phyloP scores from a whole-genome alignment of 2,329 filamentous ascomycete genomes.

The Beauveria pseudobassiana region DNA sequence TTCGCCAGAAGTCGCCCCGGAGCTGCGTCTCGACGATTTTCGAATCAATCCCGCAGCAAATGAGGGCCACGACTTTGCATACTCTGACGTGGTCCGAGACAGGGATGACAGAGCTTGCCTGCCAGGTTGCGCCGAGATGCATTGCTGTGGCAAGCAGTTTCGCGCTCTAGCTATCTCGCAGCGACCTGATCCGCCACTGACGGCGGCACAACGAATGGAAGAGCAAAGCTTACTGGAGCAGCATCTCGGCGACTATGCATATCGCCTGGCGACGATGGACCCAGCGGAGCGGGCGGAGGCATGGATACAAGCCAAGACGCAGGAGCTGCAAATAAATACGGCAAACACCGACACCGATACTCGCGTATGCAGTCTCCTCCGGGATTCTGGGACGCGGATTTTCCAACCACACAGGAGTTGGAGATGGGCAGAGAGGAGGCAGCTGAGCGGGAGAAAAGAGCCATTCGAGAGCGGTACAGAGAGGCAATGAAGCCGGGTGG shows the following conservation, averaged over 20 bases:
- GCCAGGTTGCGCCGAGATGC: conserved; percentile 63
- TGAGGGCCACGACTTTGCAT: conserved; percentile 65
- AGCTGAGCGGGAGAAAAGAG: conserved; percentile 51
- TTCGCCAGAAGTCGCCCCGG: conserved; percentile 53
- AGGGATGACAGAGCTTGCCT: conserved; percentile 62
- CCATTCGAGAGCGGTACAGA: conserved; percentile 64
- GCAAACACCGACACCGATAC: conserved; percentile 70
- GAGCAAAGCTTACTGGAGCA: conserved; percentile 47
- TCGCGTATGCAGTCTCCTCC: conserved; percentile 67
- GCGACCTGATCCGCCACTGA: conserved; percentile 32
- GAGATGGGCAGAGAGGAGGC: conserved; percentile 58
- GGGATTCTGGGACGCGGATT: conserved; percentile 86
- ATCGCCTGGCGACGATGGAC: conserved; percentile 51
- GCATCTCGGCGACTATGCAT: conserved; percentile 51
- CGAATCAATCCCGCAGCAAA: conserved; percentile 71
- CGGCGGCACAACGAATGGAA: conserved; percentile 27
- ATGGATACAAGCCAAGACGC: conserved; percentile 68
- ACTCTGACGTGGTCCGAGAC: conserved; percentile 64
- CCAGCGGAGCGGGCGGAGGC: conserved; percentile 55
- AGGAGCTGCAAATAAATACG: conserved; percentile 67
- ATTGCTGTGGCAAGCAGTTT: conserved; percentile 71
- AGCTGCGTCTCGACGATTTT: conserved; percentile 65
- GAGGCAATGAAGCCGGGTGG: conserved; percentile 76
- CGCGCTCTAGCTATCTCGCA: conserved; percentile 54
- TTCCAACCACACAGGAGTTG: conserved; percentile 80